Evolutionary conservation across 306 rosid species (phyloP).

Genomic region (Erythrophleum fordii): DNA sequence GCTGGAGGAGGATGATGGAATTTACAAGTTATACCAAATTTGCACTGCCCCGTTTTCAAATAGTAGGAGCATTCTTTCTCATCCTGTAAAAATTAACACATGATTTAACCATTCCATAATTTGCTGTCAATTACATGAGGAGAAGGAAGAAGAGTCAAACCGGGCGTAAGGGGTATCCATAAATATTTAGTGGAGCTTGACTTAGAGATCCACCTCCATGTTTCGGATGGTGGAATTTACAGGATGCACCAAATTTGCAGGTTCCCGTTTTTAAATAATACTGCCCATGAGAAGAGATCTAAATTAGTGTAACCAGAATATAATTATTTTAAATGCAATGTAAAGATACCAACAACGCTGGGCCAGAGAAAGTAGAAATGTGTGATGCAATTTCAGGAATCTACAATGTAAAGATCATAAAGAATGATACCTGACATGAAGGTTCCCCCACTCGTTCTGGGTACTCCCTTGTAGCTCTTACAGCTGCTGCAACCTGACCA

Average conservation of each 20-base stretch:
- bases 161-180: constrained; percentile 83
- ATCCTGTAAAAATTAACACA: constrained; percentile 56
- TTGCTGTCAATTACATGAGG: not conserved
- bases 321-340: not conserved
- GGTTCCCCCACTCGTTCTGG: constrained; percentile 89
- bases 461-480: constrained; percentile 90
- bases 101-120: constrained; percentile 24
- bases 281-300: constrained; percentile 49
- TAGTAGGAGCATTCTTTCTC: constrained; percentile 97
- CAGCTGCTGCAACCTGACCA: constrained; percentile 77
- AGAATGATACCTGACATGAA: constrained; percentile 71
- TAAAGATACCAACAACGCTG: not conserved
- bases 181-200: constrained; percentile 80
- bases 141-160: constrained; percentile 43
- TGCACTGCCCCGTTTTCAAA: constrained; percentile 99
- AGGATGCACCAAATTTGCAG: constrained; percentile 93
- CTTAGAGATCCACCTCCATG: constrained; percentile 78
- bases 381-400: not conserved
- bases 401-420: constrained; percentile 18
- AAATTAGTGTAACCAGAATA: constrained; percentile 22
- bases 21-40: constrained; percentile 95
- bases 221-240: constrained; percentile 91
- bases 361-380: not conserved
- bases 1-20: constrained; percentile 90
- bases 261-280: constrained; percentile 88